These are phyloP conservation scores for Lactifluus volemus DNA, from an alignment of 768 basidiomycete genomes.

Conservation along the genomic window DNA sequence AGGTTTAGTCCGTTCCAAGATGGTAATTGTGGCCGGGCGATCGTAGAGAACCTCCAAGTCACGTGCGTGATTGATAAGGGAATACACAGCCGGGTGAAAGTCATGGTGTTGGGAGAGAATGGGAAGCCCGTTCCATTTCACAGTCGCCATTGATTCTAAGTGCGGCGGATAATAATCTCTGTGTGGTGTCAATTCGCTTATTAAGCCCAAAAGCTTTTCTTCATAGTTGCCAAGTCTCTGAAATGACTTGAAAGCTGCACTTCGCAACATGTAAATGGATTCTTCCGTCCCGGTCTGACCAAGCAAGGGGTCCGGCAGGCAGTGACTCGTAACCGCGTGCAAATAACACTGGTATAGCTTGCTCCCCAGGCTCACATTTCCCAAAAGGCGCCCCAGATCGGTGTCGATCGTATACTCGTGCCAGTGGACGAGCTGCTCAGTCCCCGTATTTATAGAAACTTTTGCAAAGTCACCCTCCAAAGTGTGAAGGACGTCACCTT, in stretches of 20 bases:
- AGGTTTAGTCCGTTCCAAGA: neutral
- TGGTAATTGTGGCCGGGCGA: neutral
- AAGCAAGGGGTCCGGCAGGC: constrained; percentile 36
- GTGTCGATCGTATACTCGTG: constrained; percentile 27
- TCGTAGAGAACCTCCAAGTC: neutral
- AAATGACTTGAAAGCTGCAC: constrained; percentile 34
- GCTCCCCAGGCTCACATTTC: constrained; percentile 24
- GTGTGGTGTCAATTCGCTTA: neutral
- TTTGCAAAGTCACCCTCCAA: neutral
- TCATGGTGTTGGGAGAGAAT: constrained; percentile 5
- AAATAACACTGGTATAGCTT: constrained; percentile 34
- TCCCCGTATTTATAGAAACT: neutral
- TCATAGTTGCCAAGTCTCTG: constrained; percentile 23
- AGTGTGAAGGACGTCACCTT: neutral
- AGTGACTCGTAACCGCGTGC: constrained; percentile 38
- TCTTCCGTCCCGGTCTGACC: constrained; percentile 36
- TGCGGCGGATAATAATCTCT: neutral
- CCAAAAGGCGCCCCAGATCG: constrained; percentile 25
- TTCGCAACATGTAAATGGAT: constrained; percentile 33
- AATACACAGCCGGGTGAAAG: neutral
- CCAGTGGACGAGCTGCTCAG: constrained; percentile 11
- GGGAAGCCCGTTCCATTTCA: neutral
- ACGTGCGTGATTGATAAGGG: neutral
- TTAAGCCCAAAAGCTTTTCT: neutral
- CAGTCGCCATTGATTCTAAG: neutral